phyloP scores from a whole-genome alignment of 805 yeast genomes.

The Peterozyma toletana region DNA sequence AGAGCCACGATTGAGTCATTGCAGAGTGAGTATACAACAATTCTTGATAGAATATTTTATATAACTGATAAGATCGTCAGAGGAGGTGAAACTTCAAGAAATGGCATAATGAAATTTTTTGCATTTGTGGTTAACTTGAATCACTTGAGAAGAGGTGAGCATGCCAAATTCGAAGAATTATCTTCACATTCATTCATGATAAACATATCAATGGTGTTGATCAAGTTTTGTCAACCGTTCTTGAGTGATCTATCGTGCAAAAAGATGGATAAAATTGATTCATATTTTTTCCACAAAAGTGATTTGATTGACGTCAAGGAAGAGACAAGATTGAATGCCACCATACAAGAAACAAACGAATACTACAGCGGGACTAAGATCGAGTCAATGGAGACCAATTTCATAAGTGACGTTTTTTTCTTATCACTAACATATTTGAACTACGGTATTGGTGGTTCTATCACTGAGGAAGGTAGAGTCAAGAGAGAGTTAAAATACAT shows the following conservation, averaged over 20 bases:
- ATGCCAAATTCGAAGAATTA: constrained; percentile 57
- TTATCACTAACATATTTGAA: constrained; percentile 73
- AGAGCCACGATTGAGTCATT: constrained; percentile 48
- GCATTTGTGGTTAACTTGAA: constrained; percentile 71
- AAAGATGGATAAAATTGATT: constrained; percentile 73
- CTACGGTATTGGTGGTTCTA: constrained; percentile 82
- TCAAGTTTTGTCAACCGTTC: constrained; percentile 78
- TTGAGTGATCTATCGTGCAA: constrained; percentile 49
- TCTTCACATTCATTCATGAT: constrained; percentile 80
- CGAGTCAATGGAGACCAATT: constrained; percentile 39
- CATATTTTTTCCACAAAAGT: constrained; percentile 54
- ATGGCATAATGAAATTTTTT: constrained; percentile 58
- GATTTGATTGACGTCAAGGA: constrained; percentile 59
- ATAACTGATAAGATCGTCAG: constrained; percentile 72
- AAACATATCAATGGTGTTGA: constrained; percentile 61
- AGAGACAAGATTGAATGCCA: constrained; percentile 79
- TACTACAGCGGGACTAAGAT: constrained; percentile 25
- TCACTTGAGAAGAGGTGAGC: constrained; percentile 83
- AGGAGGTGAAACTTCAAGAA: constrained; percentile 60
- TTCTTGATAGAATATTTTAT: constrained; percentile 57
- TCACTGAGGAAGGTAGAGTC: constrained; percentile 48
- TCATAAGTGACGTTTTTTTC: constrained; percentile 87
- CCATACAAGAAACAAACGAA: constrained; percentile 60
- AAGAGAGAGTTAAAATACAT: constrained; percentile 40
- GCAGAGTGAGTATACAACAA: constrained; percentile 54